Base-by-base conservation (phyloP, 139 green algal species). In the Diplosphaera chodatii region DNA sequence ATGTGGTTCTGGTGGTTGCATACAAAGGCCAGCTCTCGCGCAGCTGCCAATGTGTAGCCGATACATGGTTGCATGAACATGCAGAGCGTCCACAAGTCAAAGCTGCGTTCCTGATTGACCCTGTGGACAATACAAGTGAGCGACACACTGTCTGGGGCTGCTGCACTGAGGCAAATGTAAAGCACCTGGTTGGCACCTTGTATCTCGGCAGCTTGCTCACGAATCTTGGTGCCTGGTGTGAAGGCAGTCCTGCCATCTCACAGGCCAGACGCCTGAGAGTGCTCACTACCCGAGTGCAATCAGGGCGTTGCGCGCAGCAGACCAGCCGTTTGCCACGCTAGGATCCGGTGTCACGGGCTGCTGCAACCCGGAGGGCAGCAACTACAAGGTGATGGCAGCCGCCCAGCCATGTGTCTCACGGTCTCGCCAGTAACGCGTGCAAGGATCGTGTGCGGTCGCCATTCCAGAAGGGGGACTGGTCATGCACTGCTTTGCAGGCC, bases 81-180 rank as follows among this genome's bases (percentile, higher is more conserved):
- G 32, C 34, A 74, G 64, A 37, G 1, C 62, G 33, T 20, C 33
- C 67, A 0, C 27, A 31, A 25, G 65, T 90, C 20, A 64, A 40
- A 6, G 62, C 85, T n/a, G 78, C 80, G 4, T 90, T 79, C 65
- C 69, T 91, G 59, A 68, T 91, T 1, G 86, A 91, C 41, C 86
- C 86, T 28, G 80, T 91, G 28, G 86, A 91, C 72, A 59, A 74
- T 30, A 74, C 79, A 25, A 25, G 22, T 22, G 25, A 64, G 48
- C n/a, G n/a, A n/a, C n/a, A n/a, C n/a, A n/a, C n/a, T n/a, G n/a
- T n/a, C n/a, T n/a, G 48, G 18, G 3, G 16, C 16, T 4, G 10
- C 18, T 23, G 18, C 48, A 59, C 48, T 25, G 48, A 25, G 22
- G 48, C n/a, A n/a, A n/a, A n/a, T 59, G 4, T 25, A 4, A 4